These are phyloP conservation scores for Setomelanomma holmii DNA, from an alignment of 2,329 filamentous ascomycete species.

Conservation along the genomic window DNA sequence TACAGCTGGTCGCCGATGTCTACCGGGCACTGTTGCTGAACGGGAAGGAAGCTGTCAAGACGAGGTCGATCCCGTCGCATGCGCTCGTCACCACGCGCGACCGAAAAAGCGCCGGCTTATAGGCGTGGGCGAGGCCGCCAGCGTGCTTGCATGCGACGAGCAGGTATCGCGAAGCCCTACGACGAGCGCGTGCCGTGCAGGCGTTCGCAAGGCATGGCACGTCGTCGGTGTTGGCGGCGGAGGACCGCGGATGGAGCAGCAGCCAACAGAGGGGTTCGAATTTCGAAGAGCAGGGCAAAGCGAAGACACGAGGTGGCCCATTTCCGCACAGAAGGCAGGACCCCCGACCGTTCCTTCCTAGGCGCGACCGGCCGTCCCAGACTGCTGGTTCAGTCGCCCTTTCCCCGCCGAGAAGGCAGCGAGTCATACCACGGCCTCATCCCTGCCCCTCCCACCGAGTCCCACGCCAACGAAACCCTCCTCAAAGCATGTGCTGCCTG, in stretches of 20 bases:
- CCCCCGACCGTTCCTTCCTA: conserved; percentile 1
- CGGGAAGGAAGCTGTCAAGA: conserved; percentile 11
- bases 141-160: conserved; percentile 3
- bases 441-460: background rate
- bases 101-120: conserved; percentile 13
- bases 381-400: background rate
- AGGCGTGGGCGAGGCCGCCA: background rate
- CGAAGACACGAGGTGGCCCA: background rate
- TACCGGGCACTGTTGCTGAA: conserved; percentile 12
- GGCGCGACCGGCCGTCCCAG: background rate
- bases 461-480: conserved; percentile 6
- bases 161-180: conserved; percentile 11
- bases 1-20: conserved; percentile 21
- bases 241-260: too few relatives aligned
- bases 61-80: conserved; percentile 1
- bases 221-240: background rate
- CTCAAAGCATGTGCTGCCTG: conserved; percentile 1
- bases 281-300: conserved; percentile 1
- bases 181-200: background rate
- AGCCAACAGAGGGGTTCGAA: background rate
- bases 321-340: conserved; percentile 1
- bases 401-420: background rate
- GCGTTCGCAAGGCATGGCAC: background rate
- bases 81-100: background rate
- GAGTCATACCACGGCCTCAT: conserved; percentile 7